A percentile compares a stretch with the other conserved stretches of the same genome.
phyloP scores from a whole-genome alignment of 495 filamentous ascomycete genomes.

The Hapsidospora chrysogenum region DNA sequence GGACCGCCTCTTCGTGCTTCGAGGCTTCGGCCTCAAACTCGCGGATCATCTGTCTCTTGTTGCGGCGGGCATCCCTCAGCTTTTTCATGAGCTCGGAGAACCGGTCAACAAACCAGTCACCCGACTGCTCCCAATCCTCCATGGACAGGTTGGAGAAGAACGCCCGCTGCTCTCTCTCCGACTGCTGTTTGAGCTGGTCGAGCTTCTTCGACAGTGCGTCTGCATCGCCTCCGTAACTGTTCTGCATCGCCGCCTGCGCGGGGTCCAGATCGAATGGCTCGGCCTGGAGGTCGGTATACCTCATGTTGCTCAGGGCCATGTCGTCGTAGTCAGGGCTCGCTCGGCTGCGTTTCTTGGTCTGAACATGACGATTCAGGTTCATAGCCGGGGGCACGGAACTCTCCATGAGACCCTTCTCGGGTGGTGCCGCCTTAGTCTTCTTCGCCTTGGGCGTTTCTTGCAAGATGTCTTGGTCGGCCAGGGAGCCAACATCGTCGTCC shows the following conservation, averaged over 20 bases:
- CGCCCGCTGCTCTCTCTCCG: constrained; percentile 31
- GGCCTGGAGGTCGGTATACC: constrained; percentile 31
- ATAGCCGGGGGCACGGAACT: constrained; percentile 1
- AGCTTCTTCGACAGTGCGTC: constrained; percentile 24
- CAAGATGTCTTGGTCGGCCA: neutral
- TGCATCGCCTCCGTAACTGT: constrained; percentile 5
- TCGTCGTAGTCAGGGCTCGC: constrained; percentile 34
- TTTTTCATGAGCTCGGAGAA: constrained; percentile 46
- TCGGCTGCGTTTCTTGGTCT: constrained; percentile 1
- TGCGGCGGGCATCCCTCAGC: constrained; percentile 44
- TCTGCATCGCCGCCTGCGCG: constrained; percentile 13
- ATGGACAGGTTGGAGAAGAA: constrained; percentile 50
- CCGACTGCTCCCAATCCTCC: constrained; percentile 66
- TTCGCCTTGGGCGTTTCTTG: neutral
- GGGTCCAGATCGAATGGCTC: constrained; percentile 41
- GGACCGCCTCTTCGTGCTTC: constrained; percentile 31
- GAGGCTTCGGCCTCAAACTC: constrained; percentile 54
- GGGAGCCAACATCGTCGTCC: neutral
- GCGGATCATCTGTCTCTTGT: constrained; percentile 44
- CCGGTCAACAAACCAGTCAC: constrained; percentile 60
- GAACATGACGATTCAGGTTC: neutral
- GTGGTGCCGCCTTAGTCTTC: neutral
- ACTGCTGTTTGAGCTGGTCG: constrained; percentile 18
- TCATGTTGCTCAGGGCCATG: constrained; percentile 31
- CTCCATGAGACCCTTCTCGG: constrained; percentile 1